Conservation (phyloP, 2,329 filamentous ascomycete species). For the Paramyrothecium roridum region DNA sequence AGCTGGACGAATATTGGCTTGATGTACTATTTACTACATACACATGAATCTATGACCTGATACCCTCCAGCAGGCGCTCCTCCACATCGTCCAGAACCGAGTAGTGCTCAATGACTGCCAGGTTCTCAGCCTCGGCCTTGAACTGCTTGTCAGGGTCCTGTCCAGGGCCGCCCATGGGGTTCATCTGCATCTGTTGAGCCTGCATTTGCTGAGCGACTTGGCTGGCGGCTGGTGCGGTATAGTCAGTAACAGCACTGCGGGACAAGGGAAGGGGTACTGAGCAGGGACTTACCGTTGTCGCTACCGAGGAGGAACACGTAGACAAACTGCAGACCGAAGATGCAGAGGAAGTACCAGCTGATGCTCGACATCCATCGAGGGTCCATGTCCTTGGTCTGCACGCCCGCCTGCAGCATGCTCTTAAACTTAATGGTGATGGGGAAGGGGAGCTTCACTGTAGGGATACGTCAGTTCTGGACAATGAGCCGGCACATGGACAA, state of each 20-base stretch:
- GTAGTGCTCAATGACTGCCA: conserved; percentile 91
- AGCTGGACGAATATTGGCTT: background rate
- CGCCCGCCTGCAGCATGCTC: conserved; percentile 96
- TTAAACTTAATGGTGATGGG: conserved; percentile 98
- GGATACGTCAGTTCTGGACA: conserved; percentile 12
- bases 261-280: background rate
- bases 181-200: conserved; percentile 48
- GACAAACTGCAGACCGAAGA: conserved; percentile 94
- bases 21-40: conserved; percentile 7
- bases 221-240: conserved; percentile 65
- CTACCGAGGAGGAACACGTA: conserved; percentile 96
- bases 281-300: conserved; percentile 75
- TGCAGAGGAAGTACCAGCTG: conserved; percentile 97
- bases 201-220: conserved; percentile 91
- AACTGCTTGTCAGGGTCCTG: conserved; percentile 97
- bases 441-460: conserved; percentile 87
- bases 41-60: conserved; percentile 32
- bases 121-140: conserved; percentile 85
- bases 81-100: conserved; percentile 89
- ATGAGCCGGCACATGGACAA: background rate
- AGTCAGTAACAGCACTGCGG: background rate
- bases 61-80: conserved; percentile 68
- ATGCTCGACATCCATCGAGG: conserved; percentile 98
- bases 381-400: conserved; percentile 93
- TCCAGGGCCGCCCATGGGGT: conserved; percentile 77